phyloP scores from a whole-genome alignment of 257 asterid genomes.

The Datura wrightii region DNA sequence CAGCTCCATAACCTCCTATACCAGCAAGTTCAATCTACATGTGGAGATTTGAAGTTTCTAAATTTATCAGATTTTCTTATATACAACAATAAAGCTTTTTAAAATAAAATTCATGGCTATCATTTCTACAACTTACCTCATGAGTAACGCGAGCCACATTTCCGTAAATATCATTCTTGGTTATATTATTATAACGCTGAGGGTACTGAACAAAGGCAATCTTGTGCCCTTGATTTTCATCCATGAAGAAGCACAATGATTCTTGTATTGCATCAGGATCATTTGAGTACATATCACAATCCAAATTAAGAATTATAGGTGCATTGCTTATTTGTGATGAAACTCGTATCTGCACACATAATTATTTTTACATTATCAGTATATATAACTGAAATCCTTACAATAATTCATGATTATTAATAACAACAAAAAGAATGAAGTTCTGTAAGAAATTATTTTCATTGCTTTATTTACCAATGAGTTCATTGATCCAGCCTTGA shows the following conservation, averaged over 20 bases:
- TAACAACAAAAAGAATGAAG: not conserved
- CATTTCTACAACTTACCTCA: constrained; percentile 42
- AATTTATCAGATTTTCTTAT: not conserved
- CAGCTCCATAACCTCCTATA: constrained; percentile 57
- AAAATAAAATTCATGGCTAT: no score
- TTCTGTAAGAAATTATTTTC: not conserved
- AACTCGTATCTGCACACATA: constrained; percentile 66
- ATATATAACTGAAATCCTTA: not conserved
- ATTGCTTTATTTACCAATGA: constrained; percentile 47
- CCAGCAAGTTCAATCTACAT: constrained; percentile 70
- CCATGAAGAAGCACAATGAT: constrained; percentile 81
- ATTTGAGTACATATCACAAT: constrained; percentile 90
- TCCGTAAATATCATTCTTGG: constrained; percentile 62
- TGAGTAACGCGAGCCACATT: constrained; percentile 37
- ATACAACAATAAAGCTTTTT: not conserved
- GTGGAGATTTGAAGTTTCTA: not conserved
- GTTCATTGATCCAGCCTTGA: constrained; percentile 77
- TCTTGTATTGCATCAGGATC: constrained; percentile 70
- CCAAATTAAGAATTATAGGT: constrained; percentile 77
- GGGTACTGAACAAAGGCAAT: constrained; percentile 68
- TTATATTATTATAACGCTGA: constrained; percentile 57
- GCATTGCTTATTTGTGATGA: constrained; percentile 79
- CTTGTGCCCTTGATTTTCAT: constrained; percentile 55
- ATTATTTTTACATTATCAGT: not conserved
- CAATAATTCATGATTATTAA: not conserved